Percentiles rank a stretch among this genome's conserved stretches.
Conservation (phyloP, 805 yeast species). For the Peterozyma toletana region DNA sequence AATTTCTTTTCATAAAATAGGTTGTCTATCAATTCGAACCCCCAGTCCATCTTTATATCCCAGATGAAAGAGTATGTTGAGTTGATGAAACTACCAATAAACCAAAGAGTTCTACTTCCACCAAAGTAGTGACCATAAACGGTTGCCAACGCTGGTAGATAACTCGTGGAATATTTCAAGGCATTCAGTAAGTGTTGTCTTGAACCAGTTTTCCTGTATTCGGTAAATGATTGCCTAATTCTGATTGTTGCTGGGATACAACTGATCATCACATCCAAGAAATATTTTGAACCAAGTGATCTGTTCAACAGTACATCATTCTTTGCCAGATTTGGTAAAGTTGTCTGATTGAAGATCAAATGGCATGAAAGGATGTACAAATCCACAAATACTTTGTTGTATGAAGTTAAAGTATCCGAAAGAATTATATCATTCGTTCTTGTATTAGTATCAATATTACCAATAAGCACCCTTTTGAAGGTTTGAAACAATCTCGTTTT, state of each 20-base stretch:
- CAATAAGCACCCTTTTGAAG: slow-evolving; percentile 43
- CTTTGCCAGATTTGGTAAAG: slow-evolving; percentile 19
- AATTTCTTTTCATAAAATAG: slow-evolving; percentile 31
- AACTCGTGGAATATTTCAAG: slow-evolving; percentile 62
- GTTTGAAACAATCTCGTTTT: slow-evolving; percentile 43
- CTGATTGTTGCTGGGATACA: slow-evolving; percentile 67
- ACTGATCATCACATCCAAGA: slow-evolving; percentile 21
- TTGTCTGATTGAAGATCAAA: slow-evolving; percentile 26
- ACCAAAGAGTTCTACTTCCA: slow-evolving; percentile 30
- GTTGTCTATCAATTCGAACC: slow-evolving; percentile 28
- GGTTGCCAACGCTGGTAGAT: slow-evolving; percentile 41
- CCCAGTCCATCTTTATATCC: slow-evolving; percentile 93
- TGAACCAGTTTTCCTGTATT: slow-evolving; percentile 45
- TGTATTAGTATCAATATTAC: slow-evolving; percentile 50
- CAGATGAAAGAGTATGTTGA: slow-evolving; percentile 77
- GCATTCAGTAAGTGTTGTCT: slow-evolving; percentile 61
- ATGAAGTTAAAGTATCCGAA: slow-evolving; percentile 82
- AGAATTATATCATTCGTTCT: slow-evolving; percentile 76
- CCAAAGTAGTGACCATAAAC: slow-evolving; percentile 17
- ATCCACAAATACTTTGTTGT: slow-evolving; percentile 71
- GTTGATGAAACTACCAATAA: slow-evolving; percentile 41
- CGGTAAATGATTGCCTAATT: slow-evolving; percentile 74
- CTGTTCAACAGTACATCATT: slow-evolving; percentile 16
- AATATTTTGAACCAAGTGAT: slow-evolving; percentile 22
- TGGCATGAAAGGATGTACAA: slow-evolving; percentile 49